These are phyloP conservation scores for Pichia cephalocereana DNA, from an alignment of 805 yeast genomes.

Conservation along the genomic window DNA sequence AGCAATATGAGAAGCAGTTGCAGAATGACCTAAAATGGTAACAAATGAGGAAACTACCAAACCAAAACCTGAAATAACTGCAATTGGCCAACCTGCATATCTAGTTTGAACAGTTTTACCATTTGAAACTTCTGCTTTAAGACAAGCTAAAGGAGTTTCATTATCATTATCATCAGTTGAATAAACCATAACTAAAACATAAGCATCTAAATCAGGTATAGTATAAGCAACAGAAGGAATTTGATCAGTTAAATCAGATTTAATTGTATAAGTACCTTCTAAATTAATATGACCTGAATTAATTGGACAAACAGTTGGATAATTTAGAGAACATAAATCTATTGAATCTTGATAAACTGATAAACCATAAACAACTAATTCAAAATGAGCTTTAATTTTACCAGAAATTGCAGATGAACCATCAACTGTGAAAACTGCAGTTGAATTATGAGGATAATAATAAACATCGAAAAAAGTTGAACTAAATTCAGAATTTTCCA, in stretches of 20 bases:
- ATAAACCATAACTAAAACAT: conserved; percentile 66
- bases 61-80: conserved; percentile 83
- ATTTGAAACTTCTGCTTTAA: conserved; percentile 75
- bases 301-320: conserved; percentile 68
- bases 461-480: conserved; percentile 75
- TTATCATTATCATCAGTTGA: conserved; percentile 34
- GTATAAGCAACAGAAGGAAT: conserved; percentile 84
- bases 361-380: conserved; percentile 75
- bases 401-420: conserved; percentile 75
- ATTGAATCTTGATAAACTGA: conserved; percentile 45
- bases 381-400: conserved; percentile 55
- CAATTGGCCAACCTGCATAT: conserved; percentile 94
- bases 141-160: conserved; percentile 68
- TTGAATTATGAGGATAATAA: conserved; percentile 55
- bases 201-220: conserved; percentile 91
- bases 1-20: conserved; percentile 96
- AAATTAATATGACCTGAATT: conserved; percentile 81
- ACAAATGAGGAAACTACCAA: conserved; percentile 79
- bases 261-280: conserved; percentile 32
- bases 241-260: conserved; percentile 29
- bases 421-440: conserved; percentile 57
- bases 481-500: conserved; percentile 80
- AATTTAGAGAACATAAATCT: conserved; percentile 52
- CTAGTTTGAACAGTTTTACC: conserved; percentile 91
- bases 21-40: conserved; percentile 79